phyloP scores from a whole-genome alignment of 73 alveolate species.

The Paramecium tetraurelia region DNA sequence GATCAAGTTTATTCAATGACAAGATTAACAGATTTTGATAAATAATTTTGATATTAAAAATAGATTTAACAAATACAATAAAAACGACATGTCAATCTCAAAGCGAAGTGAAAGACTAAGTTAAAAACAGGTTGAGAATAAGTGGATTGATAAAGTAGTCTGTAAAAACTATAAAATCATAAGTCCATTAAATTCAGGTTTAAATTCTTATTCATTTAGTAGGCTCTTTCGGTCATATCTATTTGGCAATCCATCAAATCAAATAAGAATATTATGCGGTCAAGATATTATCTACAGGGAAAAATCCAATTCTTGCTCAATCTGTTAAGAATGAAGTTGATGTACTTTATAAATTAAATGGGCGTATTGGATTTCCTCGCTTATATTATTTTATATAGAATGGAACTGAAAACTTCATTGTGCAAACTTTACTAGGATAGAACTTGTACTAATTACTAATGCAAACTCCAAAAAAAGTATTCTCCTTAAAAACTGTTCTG shows the following conservation, averaged over 20 bases:
- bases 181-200: not conserved
- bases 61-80: not conserved
- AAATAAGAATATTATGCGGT: conserved; percentile 36
- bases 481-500: conserved; percentile 77
- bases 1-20: not conserved
- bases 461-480: conserved; percentile 62
- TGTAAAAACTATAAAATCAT: conserved; percentile 16
- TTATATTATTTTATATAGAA: not conserved
- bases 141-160: conserved; percentile 41
- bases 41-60: not conserved
- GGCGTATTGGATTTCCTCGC: conserved; percentile 17
- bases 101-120: not conserved
- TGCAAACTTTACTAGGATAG: conserved; percentile 69
- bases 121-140: not conserved
- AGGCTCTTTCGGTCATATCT: conserved; percentile 26
- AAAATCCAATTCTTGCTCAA: not conserved
- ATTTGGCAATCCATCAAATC: conserved; percentile 6
- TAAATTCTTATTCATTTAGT: not conserved
- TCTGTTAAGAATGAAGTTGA: conserved; percentile 10
- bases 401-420: not conserved
- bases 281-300: not conserved
- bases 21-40: not conserved
- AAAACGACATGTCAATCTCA: not conserved
- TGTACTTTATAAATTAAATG: conserved; percentile 29
- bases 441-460: conserved; percentile 73